Base-by-base conservation (phyloP, 2,329 filamentous ascomycete species). In the Epichloe scottii region DNA sequence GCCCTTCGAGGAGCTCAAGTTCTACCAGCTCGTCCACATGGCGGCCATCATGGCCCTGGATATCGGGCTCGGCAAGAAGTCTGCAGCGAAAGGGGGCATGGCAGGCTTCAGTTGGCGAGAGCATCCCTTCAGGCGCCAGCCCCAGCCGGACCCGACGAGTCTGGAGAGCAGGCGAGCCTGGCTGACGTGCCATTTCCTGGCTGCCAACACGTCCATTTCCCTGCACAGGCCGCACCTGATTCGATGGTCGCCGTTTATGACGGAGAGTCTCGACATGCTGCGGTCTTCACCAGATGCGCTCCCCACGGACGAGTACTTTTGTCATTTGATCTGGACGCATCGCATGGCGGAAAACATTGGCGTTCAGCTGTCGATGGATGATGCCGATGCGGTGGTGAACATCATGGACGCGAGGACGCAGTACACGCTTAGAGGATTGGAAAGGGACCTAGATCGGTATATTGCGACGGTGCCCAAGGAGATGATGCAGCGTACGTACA, bases 11-110 rank as follows among this genome's bases (percentile, higher is more conserved):
- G 85, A 93, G 67, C 79, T 91, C 61, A 93, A 93, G 63, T 94
- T 93, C 64, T 95, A 93, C 68, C 87, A 91, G 69, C 77, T 93
- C 57, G 81, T 89, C 44, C 87, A 95, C 63, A 81, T 88, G 61
- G 85, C 86, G 2, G 84, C 84, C 46, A 78, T 88, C 58, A 87
- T 95, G 82, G 85, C 84, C 26, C 81, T 94, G 50, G 89, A 95
- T 58, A 77, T 95, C 35, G 89, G 89, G 0, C 77, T 95, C 6
- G 86, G 84, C 15, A 77, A 61, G 50, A 62, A 59, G 46, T 7
- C 55, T 5, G 46, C 58, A 15, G 50, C 56, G 21, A 57, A 58
- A 2, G 54, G 58, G 15, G 53, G 58, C 42, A 54, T 49, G 58
- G 45, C 33, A 17, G 58, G 58, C 19, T 57, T 61, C 21, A 56